These are phyloP conservation scores for Keithomyces neogunnii DNA, from an alignment of 2,329 filamentous ascomycete species.

Conservation along the genomic window DNA sequence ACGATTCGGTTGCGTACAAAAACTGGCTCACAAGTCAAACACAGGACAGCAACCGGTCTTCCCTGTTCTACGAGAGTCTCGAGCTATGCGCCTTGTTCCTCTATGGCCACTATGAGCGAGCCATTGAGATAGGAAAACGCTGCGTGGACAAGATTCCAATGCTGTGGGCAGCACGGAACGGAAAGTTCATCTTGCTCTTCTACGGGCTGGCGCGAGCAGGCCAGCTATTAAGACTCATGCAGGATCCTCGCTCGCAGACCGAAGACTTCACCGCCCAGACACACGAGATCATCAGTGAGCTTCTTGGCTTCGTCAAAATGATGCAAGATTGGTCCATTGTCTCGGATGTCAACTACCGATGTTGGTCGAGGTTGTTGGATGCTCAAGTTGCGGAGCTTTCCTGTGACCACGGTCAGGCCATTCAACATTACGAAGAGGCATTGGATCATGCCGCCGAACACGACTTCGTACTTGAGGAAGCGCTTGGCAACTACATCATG, in stretches of 20 bases:
- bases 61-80: constrained; percentile 60
- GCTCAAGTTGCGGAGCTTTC: constrained; percentile 60
- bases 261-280: constrained; percentile 34
- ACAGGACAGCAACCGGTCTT: constrained; percentile 53
- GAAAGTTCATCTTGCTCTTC: constrained; percentile 48
- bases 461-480: constrained; percentile 62
- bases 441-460: constrained; percentile 65
- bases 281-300: constrained; percentile 40
- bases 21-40: constrained; percentile 45
- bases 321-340: constrained; percentile 57
- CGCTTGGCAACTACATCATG: constrained; percentile 64
- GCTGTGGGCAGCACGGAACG: constrained; percentile 53
- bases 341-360: constrained; percentile 62
- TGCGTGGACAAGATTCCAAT: constrained; percentile 38
- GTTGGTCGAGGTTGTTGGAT: constrained; percentile 59
- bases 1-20: constrained; percentile 51
- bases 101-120: constrained; percentile 53
- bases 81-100: constrained; percentile 55
- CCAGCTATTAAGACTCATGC: constrained; percentile 38
- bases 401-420: constrained; percentile 46
- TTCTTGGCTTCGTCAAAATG: constrained; percentile 47
- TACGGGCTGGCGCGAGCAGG: constrained; percentile 51
- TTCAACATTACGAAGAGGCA: constrained; percentile 59
- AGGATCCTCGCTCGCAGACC: constrained; percentile 35
- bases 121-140: constrained; percentile 45